These are phyloP conservation scores for Fusarium phyllophilum DNA, from an alignment of 2,329 filamentous ascomycete species.

Conservation along the genomic window DNA sequence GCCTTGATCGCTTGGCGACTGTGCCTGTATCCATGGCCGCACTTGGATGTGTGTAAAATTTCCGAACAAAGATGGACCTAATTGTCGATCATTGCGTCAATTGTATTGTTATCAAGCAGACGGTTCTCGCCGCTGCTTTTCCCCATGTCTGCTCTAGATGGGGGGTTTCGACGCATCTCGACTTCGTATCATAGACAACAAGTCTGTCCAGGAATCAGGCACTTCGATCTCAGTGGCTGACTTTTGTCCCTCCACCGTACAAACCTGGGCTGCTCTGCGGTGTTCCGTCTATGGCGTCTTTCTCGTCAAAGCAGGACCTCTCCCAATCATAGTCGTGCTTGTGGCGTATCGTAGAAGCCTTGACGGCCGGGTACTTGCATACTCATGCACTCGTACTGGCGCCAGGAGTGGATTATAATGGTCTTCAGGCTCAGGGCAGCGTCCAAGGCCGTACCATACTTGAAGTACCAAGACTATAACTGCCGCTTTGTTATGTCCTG, in stretches of 20 bases:
- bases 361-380: conserved; percentile 62
- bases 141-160: conserved; percentile 2
- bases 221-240: conserved; percentile 37
- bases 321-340: conserved; percentile 56
- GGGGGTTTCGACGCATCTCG: conserved; percentile 13
- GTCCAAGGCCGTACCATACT: conserved; percentile 26
- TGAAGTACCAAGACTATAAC: conserved; percentile 29
- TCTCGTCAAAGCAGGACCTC: conserved; percentile 44
- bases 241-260: conserved; percentile 26
- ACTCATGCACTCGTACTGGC: conserved; percentile 50
- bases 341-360: conserved; percentile 59
- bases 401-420: conserved; percentile 24
- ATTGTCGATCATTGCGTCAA: conserved; percentile 23
- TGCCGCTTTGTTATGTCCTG: conserved; percentile 20
- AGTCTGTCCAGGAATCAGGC: conserved; percentile 27
- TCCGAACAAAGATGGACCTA: conserved; percentile 15
- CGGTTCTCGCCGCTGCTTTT: conserved; percentile 11
- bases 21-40: conserved; percentile 11
- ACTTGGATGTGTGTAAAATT: conserved; percentile 16
- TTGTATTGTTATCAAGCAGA: conserved; percentile 7
- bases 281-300: conserved; percentile 42
- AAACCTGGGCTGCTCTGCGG: conserved; percentile 41
- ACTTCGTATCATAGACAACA: conserved; percentile 38
- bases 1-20: conserved; percentile 34
- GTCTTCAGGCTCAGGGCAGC: conserved; percentile 37